phyloP scores from a whole-genome alignment of 345 rosid species.

The Camelina hispida region DNA sequence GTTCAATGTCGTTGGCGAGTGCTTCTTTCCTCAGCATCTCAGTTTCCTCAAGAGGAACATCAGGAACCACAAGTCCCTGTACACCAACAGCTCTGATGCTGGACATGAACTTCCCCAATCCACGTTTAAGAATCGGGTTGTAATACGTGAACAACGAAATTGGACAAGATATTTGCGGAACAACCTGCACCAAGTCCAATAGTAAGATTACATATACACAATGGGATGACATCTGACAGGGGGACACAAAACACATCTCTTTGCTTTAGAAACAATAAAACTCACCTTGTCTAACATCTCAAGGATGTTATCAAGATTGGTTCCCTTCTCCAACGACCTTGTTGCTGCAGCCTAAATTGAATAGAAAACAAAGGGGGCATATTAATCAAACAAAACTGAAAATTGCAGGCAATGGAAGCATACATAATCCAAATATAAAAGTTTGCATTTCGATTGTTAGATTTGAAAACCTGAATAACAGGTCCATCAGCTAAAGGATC shows the following conservation, averaged over 20 bases:
- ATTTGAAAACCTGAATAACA: constrained; percentile 75
- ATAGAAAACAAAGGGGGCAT: not conserved
- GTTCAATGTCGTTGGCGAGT: constrained; percentile 64
- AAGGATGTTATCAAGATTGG: constrained; percentile 65
- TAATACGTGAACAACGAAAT: constrained; percentile 79
- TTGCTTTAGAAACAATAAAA: constrained; percentile 15
- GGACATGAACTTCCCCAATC: constrained; percentile 77
- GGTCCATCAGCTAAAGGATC: constrained; percentile 98
- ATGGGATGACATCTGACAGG: not conserved
- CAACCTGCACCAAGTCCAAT: constrained; percentile 58
- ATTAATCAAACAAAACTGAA: constrained; percentile 23
- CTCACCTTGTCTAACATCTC: constrained; percentile 86
- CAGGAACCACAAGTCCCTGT: constrained; percentile 94
- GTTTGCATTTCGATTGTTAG: not conserved
- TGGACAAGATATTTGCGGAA: constrained; percentile 80
- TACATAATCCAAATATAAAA: not conserved
- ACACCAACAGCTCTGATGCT: constrained; percentile 69
- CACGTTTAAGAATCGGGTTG: constrained; percentile 88
- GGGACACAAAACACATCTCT: not conserved
- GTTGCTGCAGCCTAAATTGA: constrained; percentile 79
- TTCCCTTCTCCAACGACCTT: constrained; percentile 73
- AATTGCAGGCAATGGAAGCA: not conserved
- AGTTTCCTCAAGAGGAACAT: constrained; percentile 97
- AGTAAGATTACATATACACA: not conserved
- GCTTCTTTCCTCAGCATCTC: constrained; percentile 80